These are phyloP conservation scores for Ormosia semicastrata DNA, from an alignment of 306 rosid genomes.

Conservation along the genomic window DNA sequence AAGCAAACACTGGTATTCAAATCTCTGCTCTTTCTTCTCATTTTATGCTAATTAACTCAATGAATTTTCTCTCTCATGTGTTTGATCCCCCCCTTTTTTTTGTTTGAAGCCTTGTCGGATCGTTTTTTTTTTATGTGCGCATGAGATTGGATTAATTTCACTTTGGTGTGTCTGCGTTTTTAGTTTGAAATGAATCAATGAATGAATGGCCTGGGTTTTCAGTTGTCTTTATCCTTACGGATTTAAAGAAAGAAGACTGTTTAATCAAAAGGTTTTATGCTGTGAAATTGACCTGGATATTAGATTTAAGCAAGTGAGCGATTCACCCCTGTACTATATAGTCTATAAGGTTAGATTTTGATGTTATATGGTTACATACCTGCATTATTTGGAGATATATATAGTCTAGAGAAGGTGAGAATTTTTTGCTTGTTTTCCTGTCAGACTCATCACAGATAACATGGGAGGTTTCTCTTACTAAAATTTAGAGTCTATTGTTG, in stretches of 20 bases:
- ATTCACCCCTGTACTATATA: not conserved
- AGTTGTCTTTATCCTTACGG: no score
- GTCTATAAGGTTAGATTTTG: not conserved
- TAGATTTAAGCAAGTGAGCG: not conserved
- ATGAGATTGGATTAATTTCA: not conserved
- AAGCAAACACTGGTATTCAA: constrained; percentile 36
- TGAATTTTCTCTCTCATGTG: not conserved
- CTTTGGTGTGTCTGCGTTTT: not conserved
- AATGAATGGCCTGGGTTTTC: not conserved
- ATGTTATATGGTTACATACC: not conserved
- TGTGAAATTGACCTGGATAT: not conserved
- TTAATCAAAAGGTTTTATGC: no score
- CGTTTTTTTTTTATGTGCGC: not conserved
- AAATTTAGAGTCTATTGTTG: not conserved
- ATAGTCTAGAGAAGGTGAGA: not conserved
- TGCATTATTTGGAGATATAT: not conserved
- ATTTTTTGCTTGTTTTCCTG: not conserved
- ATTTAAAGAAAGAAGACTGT: no score
- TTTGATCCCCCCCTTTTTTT: not conserved
- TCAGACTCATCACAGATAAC: not conserved
- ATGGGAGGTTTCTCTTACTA: not conserved
- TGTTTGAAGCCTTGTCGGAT: not conserved
- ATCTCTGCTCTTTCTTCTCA: not conserved
- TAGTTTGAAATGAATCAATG: not conserved
- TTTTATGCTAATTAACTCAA: not conserved